Percentiles rank a stretch among this genome's conserved stretches.
These are phyloP conservation scores for Globisporangium polare DNA, from an alignment of 352 stramenopile species.

Conservation along the genomic window DNA sequence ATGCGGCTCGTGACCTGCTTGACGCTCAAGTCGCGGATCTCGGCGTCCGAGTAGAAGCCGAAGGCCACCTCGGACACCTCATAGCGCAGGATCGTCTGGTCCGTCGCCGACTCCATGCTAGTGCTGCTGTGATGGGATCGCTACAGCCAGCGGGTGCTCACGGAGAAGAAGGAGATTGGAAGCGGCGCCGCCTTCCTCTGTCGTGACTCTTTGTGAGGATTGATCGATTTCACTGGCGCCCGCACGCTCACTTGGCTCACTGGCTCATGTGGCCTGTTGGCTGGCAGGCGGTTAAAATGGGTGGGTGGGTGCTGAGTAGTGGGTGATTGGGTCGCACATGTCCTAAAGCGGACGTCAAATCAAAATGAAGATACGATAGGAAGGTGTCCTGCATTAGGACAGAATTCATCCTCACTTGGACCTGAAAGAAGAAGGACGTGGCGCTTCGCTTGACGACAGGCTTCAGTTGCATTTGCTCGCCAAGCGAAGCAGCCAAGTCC, in stretches of 20 bases:
- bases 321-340: too few species aligned
- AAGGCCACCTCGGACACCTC: conserved; percentile 91
- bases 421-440: too few species aligned
- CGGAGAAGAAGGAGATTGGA: neutral
- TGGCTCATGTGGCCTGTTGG: neutral
- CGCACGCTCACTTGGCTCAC: neutral
- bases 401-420: too few species aligned
- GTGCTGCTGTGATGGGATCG: neutral
- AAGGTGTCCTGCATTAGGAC: too few species aligned
- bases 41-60: conserved; percentile 97
- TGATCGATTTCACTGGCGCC: conserved; percentile 8
- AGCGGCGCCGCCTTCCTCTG: neutral
- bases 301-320: neutral
- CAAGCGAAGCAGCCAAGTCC: too few species aligned
- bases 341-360: too few species aligned
- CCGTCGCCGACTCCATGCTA: conserved; percentile 80
- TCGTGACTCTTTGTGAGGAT: conserved; percentile 12
- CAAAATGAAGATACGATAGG: too few species aligned
- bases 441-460: too few species aligned
- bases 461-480: too few species aligned
- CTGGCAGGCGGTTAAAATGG: neutral
- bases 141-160: neutral
- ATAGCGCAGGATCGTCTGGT: conserved; percentile 90
- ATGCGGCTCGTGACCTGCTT: conserved; percentile 95
- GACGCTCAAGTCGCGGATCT: conserved; percentile 95